Conservation (phyloP, 306 rosid species). For the Carpinus fangiana region DNA sequence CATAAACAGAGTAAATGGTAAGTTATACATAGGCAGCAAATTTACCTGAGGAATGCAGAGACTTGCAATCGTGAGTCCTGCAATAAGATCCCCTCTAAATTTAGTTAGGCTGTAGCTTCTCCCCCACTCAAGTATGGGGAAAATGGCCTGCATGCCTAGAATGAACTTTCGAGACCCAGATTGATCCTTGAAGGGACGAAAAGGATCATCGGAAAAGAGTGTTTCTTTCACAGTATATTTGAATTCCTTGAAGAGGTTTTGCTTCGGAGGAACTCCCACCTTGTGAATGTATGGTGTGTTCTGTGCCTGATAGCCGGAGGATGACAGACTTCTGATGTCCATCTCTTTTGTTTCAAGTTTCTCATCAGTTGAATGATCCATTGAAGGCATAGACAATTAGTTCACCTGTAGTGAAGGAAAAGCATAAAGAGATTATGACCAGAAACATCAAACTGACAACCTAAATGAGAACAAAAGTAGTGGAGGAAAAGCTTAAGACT, state of each 20-base stretch:
- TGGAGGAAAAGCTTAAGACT: slow-evolving; percentile 6
- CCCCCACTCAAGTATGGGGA: slow-evolving; percentile 81
- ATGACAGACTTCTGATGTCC: slow-evolving; percentile 44
- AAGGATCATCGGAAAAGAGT: slow-evolving; percentile 85
- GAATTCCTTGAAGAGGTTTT: slow-evolving; percentile 78
- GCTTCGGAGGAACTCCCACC: slow-evolving; percentile 80
- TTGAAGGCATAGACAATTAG: slow-evolving; percentile 35
- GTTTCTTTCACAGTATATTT: slow-evolving; percentile 66
- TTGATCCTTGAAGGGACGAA: slow-evolving; percentile 82
- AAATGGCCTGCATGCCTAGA: slow-evolving; percentile 73
- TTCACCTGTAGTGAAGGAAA: slow-evolving; percentile 41
- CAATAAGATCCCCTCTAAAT: slow-evolving; percentile 73
- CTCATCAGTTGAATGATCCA: slow-evolving; percentile 44
- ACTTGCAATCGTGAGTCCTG: slow-evolving; percentile 97
- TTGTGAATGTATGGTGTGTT: slow-evolving; percentile 48
- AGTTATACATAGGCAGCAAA: slow-evolving; percentile 20
- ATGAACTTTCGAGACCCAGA: slow-evolving; percentile 54
- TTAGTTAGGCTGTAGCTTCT: slow-evolving; percentile 64
- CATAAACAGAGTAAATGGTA: background rate
- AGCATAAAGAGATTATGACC: slow-evolving; percentile 4
- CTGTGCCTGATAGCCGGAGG: slow-evolving; percentile 30
- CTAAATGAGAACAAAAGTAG: background rate
- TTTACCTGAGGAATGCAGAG: slow-evolving; percentile 96
- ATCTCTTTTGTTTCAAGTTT: slow-evolving; percentile 41
- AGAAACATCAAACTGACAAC: background rate